Evolutionary conservation across 345 rosid species (phyloP), one percentile per base, ranked within the genome.

Genomic region (Citrus reticulata): DNA sequence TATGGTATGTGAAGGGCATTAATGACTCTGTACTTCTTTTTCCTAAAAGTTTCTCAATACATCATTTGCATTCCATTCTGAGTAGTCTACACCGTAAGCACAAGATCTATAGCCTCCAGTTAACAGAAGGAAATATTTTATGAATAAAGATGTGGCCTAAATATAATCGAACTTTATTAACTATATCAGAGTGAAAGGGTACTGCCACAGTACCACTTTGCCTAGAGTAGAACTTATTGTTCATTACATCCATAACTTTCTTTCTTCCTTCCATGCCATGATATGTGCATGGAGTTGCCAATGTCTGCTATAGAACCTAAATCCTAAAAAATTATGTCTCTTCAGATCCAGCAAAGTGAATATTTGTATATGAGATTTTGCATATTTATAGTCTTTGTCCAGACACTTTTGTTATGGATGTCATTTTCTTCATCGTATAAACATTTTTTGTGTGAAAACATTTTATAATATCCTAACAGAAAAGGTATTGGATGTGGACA

Each of bases 1-100:
- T 97, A 93, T 7, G 99, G 99, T 93, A 88, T n/a, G 91, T 73
- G 49, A n/a, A 60, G 25, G 59, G 67, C 2, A 73, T 68, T 68
- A 10, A 34, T 24, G 35, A 64, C 17, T 39, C 25, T 40, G 7
- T 20, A 24, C 16, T 2, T 17, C 49, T 68, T 24, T 16, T 32
- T 32, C 22, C 51, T 46, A 4, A 6, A 66, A 71, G 25, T 16
- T 65, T 75, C 51, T 9, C 29, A 25, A 29, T 24, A 37, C 55
- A 35, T 70, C 63, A 27, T 67, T 49, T 75, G 16, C 59, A 46
- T 35, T 74, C 25, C 20, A 10, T 24, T 34, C 25, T 57, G 20
- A 32, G 30, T 35, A 57, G 46, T 57, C 55, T 35, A 59, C 37
- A 24, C 37, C 69, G 19, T 27, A 39, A 61, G 24, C 17, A 39